Evolutionary conservation across 192 early-diverging fungal species (phyloP), one percentile per base, ranked within the genome.

Genomic region (Chytriomyces hyalinus): DNA sequence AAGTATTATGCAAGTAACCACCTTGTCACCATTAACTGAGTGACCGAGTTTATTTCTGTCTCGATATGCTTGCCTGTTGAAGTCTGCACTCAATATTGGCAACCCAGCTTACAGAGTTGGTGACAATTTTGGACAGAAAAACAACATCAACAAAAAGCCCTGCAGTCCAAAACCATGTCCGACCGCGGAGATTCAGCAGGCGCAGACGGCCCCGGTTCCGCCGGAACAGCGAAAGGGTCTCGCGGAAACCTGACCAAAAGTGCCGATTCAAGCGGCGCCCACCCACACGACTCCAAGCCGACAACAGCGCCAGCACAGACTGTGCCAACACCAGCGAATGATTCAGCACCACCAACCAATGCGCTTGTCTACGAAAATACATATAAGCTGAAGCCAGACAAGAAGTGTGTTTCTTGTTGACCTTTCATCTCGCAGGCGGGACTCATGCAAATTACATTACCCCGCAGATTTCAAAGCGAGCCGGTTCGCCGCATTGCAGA

Each of bases 361-460:
- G 84, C 87, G 0, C 64, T 87, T 46, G 81, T 86, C 15, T 90
- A 78, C 79, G 89, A 89, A 70, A 90, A 90, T 80, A 90, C 89
- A 2, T 90, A 81, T 75, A 83, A 79, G 49, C 47, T 88, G 68
- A 90, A 87, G 67, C 89, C 88, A 1, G 85, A 85, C 36, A 73
- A 73, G 51, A 89, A 90, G 88, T 89, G 69, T 43, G 9, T 53
- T 63, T 22, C 63, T 63, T 63, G 61, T 61, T 61, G 22, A 17
- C 6, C 44, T 49, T 22, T 78, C 57, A 2, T 20, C 15, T 20
- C 3, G 20, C 4, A 15, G 53, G 15, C 53, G 3, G 44, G 1
- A 20, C 53, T 81, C 47, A 20, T 49, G 70, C 61, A 36, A 7
- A 83, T 71, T 73, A 11, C 48, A 44, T 1, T 10, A 4, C 36